Percentiles rank a stretch among this genome's conserved stretches.
Evolutionary conservation across 352 stramenopile species (phyloP).

Genomic region (Phytophthora hybrid): DNA sequence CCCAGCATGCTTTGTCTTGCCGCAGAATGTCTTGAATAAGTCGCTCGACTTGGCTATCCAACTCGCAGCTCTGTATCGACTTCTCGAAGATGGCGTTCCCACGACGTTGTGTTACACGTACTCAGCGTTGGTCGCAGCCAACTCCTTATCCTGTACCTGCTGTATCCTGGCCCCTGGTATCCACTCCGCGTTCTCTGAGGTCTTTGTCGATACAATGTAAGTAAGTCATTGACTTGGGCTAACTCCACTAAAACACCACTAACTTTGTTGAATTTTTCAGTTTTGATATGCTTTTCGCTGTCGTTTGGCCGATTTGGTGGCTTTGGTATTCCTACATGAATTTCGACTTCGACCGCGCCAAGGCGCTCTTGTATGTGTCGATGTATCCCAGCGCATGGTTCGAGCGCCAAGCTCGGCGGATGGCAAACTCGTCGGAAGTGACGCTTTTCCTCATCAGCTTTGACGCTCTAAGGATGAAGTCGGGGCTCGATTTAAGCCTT

Average conservation of each 20-base stretch:
- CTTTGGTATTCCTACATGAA: conserved; percentile 20
- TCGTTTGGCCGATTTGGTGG: conserved; percentile 25
- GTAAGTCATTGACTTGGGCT: no score
- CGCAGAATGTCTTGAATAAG: conserved; percentile 34
- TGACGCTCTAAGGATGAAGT: conserved; percentile 30
- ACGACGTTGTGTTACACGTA: conserved; percentile 23
- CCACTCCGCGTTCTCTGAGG: conserved; percentile 27
- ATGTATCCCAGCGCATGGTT: conserved; percentile 13
- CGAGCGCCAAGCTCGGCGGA: conserved; percentile 19
- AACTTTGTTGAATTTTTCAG: neutral
- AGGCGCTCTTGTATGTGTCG: conserved; percentile 20
- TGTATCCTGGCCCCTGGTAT: conserved; percentile 15
- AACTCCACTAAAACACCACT: no score
- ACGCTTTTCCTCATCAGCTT: conserved; percentile 34
- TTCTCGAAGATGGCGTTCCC: conserved; percentile 26
- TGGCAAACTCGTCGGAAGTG: conserved; percentile 21
- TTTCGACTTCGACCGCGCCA: conserved; percentile 27
- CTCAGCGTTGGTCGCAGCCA: conserved; percentile 15
- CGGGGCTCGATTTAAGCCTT: conserved; percentile 16
- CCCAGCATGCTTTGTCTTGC: neutral
- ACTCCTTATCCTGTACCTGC: conserved; percentile 16
- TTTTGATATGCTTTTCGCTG: conserved; percentile 34
- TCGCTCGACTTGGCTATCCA: conserved; percentile 21
- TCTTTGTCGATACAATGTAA: conserved; percentile 30
- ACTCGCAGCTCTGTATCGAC: conserved; percentile 13